Base-by-base conservation (phyloP, 129 eudicot genomes). In the Smallanthus sonchifolius region DNA sequence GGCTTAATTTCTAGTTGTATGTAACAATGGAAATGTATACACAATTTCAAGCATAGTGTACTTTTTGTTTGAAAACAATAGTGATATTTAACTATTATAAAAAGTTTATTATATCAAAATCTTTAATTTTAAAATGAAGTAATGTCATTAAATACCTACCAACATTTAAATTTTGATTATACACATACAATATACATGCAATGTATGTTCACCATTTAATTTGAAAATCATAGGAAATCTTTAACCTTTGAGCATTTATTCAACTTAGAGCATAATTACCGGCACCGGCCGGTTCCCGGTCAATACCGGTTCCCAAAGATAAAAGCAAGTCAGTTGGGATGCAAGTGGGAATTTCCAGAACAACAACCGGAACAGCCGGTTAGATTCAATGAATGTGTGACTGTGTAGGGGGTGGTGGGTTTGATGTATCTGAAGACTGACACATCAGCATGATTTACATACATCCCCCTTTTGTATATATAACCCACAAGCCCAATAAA, bases 301-400 rank as follows among this genome's bases (percentile, higher is more conserved):
- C 65, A 68, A 68, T 0, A 52, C 66, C 82, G 32, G 70, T 65
- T 47, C 45, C 16, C 16, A 34, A 71, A 1, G 30, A 24, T 24
- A 24, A 24, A 24, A 24, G 30, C 30, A 24, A 24, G 1, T 24
- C 30, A 24, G 30, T 24, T 24, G 30, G 30, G 30, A 24, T 51
- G 73, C 75, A 76, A 78, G 88, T 85, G 88, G 83, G 77, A 69
- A 61, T 32, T 45, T 19, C 73, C 55, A 13, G 55, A 79, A 56
- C 70, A 11, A 65, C 56, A 76, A 88, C 87, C 85, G 88, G 81
- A 34, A 59, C 72, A 47, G 28, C 86, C 88, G 88, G 84, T 82
- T 74, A 70, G 87, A 86, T 89, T 81, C 95, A 88, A 81, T 88
- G 95, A 86, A 88, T 81, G 55, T 69, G n/a, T n/a, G 35, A 44